Conservation (phyloP, 257 asterid species). For the Solanum lycopersicoides region DNA sequence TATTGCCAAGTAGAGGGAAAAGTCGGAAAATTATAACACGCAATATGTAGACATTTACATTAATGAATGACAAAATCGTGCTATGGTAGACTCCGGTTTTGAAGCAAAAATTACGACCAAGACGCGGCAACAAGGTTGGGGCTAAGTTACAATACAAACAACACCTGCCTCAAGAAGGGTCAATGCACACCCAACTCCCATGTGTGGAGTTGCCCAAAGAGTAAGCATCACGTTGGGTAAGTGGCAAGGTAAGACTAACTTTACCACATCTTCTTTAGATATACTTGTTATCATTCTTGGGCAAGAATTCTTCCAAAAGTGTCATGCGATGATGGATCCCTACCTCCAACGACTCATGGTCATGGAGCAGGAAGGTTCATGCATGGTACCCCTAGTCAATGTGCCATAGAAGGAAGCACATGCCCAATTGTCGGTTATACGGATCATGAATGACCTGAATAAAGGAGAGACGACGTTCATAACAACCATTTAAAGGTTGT, state of each 20-base stretch:
- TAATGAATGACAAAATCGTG: background rate
- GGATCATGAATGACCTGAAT: background rate
- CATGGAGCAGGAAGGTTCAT: background rate
- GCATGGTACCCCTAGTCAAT: background rate
- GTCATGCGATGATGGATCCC: background rate
- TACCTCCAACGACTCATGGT: background rate
- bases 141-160: background rate
- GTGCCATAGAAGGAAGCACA: background rate
- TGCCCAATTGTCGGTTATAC: no score
- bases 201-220: background rate
- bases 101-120: no score
- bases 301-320: background rate
- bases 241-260: background rate
- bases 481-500: no score
- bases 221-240: background rate
- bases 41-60: background rate
- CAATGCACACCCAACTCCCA: background rate
- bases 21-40: background rate
- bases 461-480: background rate
- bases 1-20: no score
- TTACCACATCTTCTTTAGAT: background rate
- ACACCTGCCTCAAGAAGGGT: background rate
- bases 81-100: background rate
- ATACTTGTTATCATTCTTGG: background rate
- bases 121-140: background rate